Percentiles rank a stretch among this genome's conserved stretches.
These are phyloP conservation scores for Suillus weaverae DNA, from an alignment of 768 basidiomycete species.

Conservation along the genomic window DNA sequence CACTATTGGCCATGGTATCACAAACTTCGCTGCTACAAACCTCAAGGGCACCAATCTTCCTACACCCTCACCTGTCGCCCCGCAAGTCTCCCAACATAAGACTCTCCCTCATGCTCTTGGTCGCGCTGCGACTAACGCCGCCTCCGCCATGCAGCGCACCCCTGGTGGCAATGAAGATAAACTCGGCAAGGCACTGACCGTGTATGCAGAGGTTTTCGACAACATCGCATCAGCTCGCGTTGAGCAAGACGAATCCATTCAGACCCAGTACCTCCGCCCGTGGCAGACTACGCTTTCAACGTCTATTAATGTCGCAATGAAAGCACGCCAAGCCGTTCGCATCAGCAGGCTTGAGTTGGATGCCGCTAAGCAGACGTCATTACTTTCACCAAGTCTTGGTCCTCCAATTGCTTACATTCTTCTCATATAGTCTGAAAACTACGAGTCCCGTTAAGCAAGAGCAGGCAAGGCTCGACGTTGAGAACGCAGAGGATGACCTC, in stretches of 20 bases:
- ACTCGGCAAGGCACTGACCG: conserved; percentile 73
- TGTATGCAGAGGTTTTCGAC: conserved; percentile 84
- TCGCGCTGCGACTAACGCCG: conserved; percentile 71
- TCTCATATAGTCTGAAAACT: conserved; percentile 65
- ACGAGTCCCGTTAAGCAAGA: conserved; percentile 79
- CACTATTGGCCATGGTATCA: conserved; percentile 70
- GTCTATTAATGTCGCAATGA: conserved; percentile 86
- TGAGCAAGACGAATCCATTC: conserved; percentile 75
- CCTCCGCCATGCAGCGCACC: conserved; percentile 44
- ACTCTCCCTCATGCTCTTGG: conserved; percentile 94
- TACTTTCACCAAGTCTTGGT: conserved; percentile 9
- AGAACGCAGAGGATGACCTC: conserved; percentile 93
- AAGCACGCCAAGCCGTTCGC: conserved; percentile 83
- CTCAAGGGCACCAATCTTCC: conserved; percentile 89
- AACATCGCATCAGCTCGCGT: conserved; percentile 78
- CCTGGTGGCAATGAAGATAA: conserved; percentile 58
- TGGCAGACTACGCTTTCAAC: conserved; percentile 89
- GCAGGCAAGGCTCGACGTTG: conserved; percentile 87
- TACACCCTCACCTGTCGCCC: conserved; percentile 56
- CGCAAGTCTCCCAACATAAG: conserved; percentile 75
- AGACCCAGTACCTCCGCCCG: conserved; percentile 66
- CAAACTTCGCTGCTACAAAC: conserved; percentile 84
- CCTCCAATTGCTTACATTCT: conserved; percentile 2
- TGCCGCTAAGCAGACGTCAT: conserved; percentile 84
- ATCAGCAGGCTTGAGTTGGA: conserved; percentile 85